Conservation (phyloP, 2,329 filamentous ascomycete genomes). For the Nannizziopsis arthrosporioides region DNA sequence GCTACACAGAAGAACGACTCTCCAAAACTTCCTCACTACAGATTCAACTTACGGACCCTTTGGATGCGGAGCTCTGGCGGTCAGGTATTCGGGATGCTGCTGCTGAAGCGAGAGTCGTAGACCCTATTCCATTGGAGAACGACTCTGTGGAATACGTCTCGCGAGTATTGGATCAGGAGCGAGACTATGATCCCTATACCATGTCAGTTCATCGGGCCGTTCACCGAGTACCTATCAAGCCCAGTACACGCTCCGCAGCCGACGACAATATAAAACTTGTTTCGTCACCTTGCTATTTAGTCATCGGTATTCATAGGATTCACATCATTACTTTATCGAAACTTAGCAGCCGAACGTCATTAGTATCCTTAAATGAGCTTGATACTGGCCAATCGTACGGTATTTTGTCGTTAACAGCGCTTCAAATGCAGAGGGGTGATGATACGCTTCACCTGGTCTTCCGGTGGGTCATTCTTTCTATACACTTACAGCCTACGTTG, state of each 20-base stretch:
- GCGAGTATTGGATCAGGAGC: constrained; percentile 51
- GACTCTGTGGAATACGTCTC: constrained; percentile 52
- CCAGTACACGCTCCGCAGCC: constrained; percentile 45
- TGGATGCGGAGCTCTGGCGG: constrained; percentile 56
- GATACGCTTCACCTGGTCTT: constrained; percentile 58
- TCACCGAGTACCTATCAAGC: constrained; percentile 48
- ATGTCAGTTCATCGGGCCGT: constrained; percentile 60
- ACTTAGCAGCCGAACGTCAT: constrained; percentile 42
- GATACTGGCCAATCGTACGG: constrained; percentile 43
- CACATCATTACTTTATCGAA: constrained; percentile 54
- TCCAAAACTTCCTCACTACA: constrained; percentile 49
- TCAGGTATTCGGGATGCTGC: constrained; percentile 50
- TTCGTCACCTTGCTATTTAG: constrained; percentile 56
- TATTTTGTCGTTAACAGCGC: constrained; percentile 49
- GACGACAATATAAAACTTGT: constrained; percentile 56
- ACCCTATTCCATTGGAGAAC: constrained; percentile 44
- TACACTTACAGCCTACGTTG: background rate
- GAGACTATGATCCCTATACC: constrained; percentile 56
- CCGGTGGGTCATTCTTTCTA: constrained; percentile 28
- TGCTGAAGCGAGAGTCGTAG: constrained; percentile 42
- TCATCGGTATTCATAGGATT: constrained; percentile 56
- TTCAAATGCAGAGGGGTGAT: constrained; percentile 50
- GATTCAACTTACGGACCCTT: constrained; percentile 51
- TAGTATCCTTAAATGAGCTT: constrained; percentile 42
- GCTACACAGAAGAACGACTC: constrained; percentile 54